These are phyloP conservation scores for Ceratobasidium theobromae DNA, from an alignment of 1,284 basidiomycete genomes.

Conservation along the genomic window DNA sequence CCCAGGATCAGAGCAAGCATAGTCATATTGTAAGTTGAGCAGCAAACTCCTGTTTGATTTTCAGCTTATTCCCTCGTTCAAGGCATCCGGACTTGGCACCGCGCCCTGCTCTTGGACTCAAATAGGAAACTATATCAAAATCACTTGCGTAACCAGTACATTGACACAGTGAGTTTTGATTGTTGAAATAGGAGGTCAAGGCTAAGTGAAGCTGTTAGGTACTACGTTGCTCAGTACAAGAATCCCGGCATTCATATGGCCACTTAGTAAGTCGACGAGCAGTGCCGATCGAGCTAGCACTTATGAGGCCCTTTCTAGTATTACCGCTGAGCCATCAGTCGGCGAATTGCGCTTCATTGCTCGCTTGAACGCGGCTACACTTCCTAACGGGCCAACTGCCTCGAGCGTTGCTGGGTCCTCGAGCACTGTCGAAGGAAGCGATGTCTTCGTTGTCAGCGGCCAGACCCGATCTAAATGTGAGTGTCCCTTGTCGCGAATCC, in stretches of 20 bases:
- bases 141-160: conserved; percentile 18
- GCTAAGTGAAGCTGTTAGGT: background rate
- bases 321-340: conserved; percentile 46
- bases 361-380: conserved; percentile 48
- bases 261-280: conserved; percentile 20
- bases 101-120: conserved; percentile 14
- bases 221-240: conserved; percentile 33
- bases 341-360: conserved; percentile 55
- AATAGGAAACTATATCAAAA: conserved; percentile 29
- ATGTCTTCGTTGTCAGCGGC: conserved; percentile 28
- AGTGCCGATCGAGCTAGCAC: background rate
- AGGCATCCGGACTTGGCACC: conserved; percentile 32
- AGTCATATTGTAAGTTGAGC: conserved; percentile 28
- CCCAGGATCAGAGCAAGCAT: background rate
- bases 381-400: conserved; percentile 48
- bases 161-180: conserved; percentile 24
- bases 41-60: background rate
- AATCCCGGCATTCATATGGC: conserved; percentile 34
- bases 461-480: conserved; percentile 33
- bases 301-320: background rate
- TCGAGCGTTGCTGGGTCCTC: conserved; percentile 44
- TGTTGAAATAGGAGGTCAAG: background rate
- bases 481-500: too few species aligned
- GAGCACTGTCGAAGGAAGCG: conserved; percentile 33
- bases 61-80: background rate